Percentiles rank a stretch among this genome's conserved stretches.
Conservation (phyloP, 495 filamentous ascomycete species). For the Podospora appendiculata region DNA sequence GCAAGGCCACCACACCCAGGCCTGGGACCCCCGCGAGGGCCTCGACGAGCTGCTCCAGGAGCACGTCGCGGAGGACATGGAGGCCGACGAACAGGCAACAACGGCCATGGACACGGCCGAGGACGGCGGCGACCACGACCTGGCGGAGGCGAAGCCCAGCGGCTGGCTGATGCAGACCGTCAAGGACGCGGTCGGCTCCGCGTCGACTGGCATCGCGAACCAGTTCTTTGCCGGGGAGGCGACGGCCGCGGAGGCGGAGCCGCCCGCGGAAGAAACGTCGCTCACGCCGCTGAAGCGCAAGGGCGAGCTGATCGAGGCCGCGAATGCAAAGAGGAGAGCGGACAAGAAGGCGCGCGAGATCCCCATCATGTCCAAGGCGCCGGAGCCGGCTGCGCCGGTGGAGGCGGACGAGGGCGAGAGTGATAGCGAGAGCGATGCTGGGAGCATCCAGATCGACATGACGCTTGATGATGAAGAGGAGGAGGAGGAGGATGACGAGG, state of each 20-base stretch:
- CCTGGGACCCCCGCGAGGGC: slow-evolving; percentile 15
- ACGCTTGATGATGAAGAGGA: slow-evolving; percentile 16
- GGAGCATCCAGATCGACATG: slow-evolving; percentile 23
- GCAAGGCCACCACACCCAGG: slow-evolving; percentile 16
- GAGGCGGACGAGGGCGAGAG: slow-evolving; percentile 15
- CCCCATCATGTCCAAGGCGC: slow-evolving; percentile 5
- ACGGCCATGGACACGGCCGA: not conserved
- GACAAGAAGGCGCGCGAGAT: slow-evolving; percentile 28
- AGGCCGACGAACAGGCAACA: not conserved
- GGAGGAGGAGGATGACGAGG: slow-evolving; percentile 12
- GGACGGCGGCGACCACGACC: not conserved
- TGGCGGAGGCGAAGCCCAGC: too few relatives aligned
- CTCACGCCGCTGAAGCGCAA: slow-evolving; percentile 36
- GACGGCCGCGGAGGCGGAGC: not conserved
- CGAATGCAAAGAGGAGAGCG: not conserved
- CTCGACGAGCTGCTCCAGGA: slow-evolving; percentile 4
- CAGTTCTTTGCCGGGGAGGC: not conserved
- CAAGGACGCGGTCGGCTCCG: not conserved
- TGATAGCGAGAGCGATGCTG: slow-evolving; percentile 14
- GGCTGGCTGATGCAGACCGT: not conserved
- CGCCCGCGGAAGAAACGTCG: slow-evolving; percentile 1
- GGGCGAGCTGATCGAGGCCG: slow-evolving; percentile 1
- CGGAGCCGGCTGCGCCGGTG: not conserved
- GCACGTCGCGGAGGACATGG: slow-evolving; percentile 7
- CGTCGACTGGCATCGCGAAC: not conserved